Conservation (phyloP, 306 rosid genomes). For the Ceratonia siliqua region DNA sequence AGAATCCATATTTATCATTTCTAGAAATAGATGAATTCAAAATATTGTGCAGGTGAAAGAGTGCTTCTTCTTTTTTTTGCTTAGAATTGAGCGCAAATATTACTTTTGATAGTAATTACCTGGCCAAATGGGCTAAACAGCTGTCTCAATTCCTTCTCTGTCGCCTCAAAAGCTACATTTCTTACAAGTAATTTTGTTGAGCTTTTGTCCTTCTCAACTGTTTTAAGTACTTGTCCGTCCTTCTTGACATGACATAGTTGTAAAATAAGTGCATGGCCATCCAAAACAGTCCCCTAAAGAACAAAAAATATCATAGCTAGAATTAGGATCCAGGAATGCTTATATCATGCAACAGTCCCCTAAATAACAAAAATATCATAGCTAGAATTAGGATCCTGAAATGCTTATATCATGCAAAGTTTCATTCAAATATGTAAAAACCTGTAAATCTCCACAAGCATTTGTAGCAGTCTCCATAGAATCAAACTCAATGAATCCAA, state of each 20-base stretch:
- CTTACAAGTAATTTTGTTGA: conserved; percentile 79
- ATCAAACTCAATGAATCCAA: conserved; percentile 85
- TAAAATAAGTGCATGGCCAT: conserved; percentile 76
- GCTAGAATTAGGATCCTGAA: conserved; percentile 34
- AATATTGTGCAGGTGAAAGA: background rate
- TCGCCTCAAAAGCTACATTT: conserved; percentile 93
- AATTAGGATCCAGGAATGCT: conserved; percentile 34
- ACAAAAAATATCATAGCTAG: conserved; percentile 16
- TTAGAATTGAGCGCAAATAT: background rate
- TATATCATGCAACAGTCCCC: background rate
- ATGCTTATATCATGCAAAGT: conserved; percentile 10
- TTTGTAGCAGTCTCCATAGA: conserved; percentile 72
- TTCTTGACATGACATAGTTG: conserved; percentile 79
- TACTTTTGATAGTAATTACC: conserved; percentile 52
- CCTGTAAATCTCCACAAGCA: conserved; percentile 76
- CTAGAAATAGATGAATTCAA: conserved; percentile 3
- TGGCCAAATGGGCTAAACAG: conserved; percentile 92
- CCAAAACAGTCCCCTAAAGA: conserved; percentile 82
- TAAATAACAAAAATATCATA: conserved; percentile 23
- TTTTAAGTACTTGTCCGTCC: conserved; percentile 52
- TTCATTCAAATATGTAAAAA: conserved; percentile 32
- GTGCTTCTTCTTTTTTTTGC: background rate
- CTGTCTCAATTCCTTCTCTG: conserved; percentile 80
- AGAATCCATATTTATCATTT: background rate
- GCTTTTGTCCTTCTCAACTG: conserved; percentile 66